Evolutionary conservation across 257 asterid species (phyloP).

Genomic region (Solanum ahanhuiri): DNA sequence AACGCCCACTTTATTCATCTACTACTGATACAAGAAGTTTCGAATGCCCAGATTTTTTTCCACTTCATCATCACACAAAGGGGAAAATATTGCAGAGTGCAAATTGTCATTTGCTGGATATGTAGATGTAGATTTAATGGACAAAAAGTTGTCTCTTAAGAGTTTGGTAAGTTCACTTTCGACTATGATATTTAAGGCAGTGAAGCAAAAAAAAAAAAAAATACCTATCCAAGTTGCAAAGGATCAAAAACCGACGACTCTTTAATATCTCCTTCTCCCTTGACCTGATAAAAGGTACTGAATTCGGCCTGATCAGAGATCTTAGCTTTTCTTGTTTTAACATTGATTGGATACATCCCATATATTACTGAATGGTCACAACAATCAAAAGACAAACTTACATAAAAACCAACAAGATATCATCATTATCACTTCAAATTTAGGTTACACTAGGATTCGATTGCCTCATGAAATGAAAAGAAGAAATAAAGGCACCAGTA

Average conservation of each 20-base stretch:
- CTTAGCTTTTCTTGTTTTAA: neutral
- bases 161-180: neutral
- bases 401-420: neutral
- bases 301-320: neutral
- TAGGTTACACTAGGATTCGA: neutral
- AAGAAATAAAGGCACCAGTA: neutral
- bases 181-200: neutral
- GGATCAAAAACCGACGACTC: neutral
- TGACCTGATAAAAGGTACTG: neutral
- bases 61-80: slow-evolving; percentile 28
- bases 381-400: neutral
- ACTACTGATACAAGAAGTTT: slow-evolving; percentile 40
- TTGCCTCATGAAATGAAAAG: neutral
- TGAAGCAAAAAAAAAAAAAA: no score
- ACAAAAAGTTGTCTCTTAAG: neutral
- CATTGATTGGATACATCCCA: neutral
- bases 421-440: neutral
- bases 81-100: slow-evolving; percentile 9
- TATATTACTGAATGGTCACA: neutral
- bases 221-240: neutral
- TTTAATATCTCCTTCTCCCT: neutral
- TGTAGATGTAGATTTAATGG: neutral
- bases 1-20: slow-evolving; percentile 36
- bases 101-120: neutral
- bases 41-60: slow-evolving; percentile 77